phyloP scores from a whole-genome alignment of 768 basidiomycete species.

The Rhodotorula paludigena region DNA sequence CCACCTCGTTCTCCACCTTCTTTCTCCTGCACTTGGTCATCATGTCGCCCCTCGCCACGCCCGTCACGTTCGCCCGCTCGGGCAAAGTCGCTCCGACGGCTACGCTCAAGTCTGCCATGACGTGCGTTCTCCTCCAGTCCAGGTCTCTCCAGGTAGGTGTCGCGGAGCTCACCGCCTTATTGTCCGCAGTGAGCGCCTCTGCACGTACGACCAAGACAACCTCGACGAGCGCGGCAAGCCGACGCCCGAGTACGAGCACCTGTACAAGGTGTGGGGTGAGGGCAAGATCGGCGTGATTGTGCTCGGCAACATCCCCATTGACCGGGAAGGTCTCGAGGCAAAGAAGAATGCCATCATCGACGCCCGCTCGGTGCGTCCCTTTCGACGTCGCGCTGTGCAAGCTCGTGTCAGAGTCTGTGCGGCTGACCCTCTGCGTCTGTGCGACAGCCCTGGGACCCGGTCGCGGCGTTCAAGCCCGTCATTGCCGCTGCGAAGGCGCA shows the following conservation, averaged over 20 bases:
- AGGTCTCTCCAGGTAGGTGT: not conserved
- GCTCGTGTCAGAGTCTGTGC: no score
- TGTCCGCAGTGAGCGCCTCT: slow-evolving; percentile 43
- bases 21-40: no score
- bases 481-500: slow-evolving; percentile 43
- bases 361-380: not conserved
- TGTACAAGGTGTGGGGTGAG: slow-evolving; percentile 46
- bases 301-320: slow-evolving; percentile 44
- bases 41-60: slow-evolving; percentile 24
- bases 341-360: slow-evolving; percentile 44
- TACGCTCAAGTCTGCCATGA: slow-evolving; percentile 39
- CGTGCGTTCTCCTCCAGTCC: not conserved
- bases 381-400: no score
- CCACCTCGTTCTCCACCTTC: no score
- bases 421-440: no score
- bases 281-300: slow-evolving; percentile 45
- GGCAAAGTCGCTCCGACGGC: slow-evolving; percentile 43
- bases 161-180: not conserved
- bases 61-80: slow-evolving; percentile 42
- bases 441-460: slow-evolving; percentile 43
- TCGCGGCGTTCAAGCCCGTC: slow-evolving; percentile 42
- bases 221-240: slow-evolving; percentile 42
- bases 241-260: slow-evolving; percentile 43
- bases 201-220: slow-evolving; percentile 41
- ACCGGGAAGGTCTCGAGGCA: slow-evolving; percentile 43